A percentile compares a stretch with the other conserved stretches of the same genome.
phyloP scores from a whole-genome alignment of 1,139 yeast genomes.

The Zygosaccharomyces sapae region DNA sequence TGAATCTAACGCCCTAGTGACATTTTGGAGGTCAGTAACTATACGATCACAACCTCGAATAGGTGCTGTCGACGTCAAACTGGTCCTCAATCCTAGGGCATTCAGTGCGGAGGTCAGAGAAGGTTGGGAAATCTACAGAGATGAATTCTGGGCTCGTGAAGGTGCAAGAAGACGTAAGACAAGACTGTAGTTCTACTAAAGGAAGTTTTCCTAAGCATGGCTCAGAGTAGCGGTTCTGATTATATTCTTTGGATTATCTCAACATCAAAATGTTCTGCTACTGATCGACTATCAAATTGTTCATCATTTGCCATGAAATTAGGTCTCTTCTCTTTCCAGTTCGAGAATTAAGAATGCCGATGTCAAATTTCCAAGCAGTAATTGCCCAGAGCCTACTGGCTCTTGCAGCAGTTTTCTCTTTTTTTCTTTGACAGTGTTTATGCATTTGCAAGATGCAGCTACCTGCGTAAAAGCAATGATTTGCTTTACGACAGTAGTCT shows the following conservation, averaged over 20 bases:
- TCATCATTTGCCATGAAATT: conserved; percentile 1
- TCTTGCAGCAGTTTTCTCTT: background rate
- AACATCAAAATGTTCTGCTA: background rate
- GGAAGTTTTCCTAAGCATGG: conserved; percentile 1
- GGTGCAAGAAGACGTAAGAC: conserved; percentile 61
- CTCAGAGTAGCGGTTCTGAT: conserved; percentile 36
- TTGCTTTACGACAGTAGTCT: background rate
- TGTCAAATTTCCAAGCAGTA: background rate
- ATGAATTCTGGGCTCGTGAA: conserved; percentile 90
- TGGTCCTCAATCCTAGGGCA: conserved; percentile 74
- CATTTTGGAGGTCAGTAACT: conserved; percentile 36
- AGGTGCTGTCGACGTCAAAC: conserved; percentile 53
- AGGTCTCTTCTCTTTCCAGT: background rate
- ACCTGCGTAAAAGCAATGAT: background rate
- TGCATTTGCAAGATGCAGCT: background rate
- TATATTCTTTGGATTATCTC: conserved; percentile 8
- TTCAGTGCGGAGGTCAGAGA: conserved; percentile 82
- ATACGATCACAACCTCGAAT: conserved; percentile 41
- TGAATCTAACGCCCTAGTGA: conserved; percentile 22
- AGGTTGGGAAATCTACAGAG: conserved; percentile 91
- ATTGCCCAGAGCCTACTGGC: background rate
- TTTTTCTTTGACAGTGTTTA: background rate
- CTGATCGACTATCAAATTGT: background rate
- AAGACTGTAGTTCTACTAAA: conserved; percentile 19
- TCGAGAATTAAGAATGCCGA: background rate